Percentiles rank a stretch among this genome's conserved stretches.
These are phyloP conservation scores for Eucalyptus decipiens DNA, from an alignment of 345 rosid species.

Conservation along the genomic window DNA sequence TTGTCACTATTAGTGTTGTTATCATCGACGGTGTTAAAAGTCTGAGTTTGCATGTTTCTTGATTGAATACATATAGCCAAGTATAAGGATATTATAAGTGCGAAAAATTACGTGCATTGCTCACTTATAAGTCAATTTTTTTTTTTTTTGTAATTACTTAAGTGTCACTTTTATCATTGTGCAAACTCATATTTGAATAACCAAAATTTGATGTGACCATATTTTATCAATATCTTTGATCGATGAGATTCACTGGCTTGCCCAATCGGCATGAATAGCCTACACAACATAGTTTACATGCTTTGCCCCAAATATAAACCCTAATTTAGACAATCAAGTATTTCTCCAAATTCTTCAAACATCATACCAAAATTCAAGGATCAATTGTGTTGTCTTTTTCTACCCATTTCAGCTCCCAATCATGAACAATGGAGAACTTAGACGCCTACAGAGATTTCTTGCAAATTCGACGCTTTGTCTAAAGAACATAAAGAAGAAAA, in stretches of 20 bases:
- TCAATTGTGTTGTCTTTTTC: fast-evolving
- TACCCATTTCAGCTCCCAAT: neutral
- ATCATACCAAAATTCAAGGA: fast-evolving
- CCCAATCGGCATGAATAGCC: fast-evolving
- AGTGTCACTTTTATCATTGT: too few relatives aligned
- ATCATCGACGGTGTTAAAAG: neutral
- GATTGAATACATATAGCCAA: neutral
- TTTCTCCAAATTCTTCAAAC: neutral
- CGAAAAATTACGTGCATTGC: fast-evolving
- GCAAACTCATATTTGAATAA: too few relatives aligned
- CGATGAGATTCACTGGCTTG: fast-evolving
- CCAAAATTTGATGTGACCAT: fast-evolving
- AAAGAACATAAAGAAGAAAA: neutral
- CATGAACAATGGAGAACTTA: neutral
- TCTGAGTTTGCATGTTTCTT: neutral
- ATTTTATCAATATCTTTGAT: too few relatives aligned
- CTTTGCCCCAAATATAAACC: neutral
- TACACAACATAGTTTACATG: neutral
- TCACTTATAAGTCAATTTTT: fast-evolving
- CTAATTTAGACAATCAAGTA: neutral
- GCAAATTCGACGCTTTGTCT: neutral
- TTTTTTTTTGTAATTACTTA: too few relatives aligned
- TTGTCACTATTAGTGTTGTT: fast-evolving
- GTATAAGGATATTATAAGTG: neutral
- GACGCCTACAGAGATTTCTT: neutral